A percentile compares a stretch with the other conserved stretches of the same genome.
Evolutionary conservation across 345 rosid genomes (phyloP).

Genomic region (Arabis hirsuta): DNA sequence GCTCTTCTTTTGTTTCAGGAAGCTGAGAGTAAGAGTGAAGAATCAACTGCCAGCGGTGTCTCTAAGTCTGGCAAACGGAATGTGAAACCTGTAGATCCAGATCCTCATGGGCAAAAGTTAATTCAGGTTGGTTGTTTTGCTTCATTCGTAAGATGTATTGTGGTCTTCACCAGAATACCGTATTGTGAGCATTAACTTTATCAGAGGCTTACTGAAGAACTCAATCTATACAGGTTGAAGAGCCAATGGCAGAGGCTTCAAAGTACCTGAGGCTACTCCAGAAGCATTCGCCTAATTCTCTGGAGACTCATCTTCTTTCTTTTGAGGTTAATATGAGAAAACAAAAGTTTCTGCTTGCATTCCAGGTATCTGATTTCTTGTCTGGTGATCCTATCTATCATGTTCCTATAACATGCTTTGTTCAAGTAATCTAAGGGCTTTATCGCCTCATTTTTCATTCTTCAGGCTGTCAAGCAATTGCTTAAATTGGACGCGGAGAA

Average conservation of each 20-base stretch:
- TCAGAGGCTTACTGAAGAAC: constrained; percentile 31
- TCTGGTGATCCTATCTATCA: constrained; percentile 15
- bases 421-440: constrained; percentile 10
- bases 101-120: constrained; percentile 90
- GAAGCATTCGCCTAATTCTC: constrained; percentile 74
- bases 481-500: constrained; percentile 81
- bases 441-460: neutral
- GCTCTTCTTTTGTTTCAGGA: constrained; percentile 58
- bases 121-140: constrained; percentile 66
- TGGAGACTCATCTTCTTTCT: constrained; percentile 94
- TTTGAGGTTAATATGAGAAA: constrained; percentile 96
- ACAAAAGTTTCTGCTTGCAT: constrained; percentile 85
- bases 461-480: constrained; percentile 89
- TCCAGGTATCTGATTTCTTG: constrained; percentile 64
- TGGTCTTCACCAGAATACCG: neutral
- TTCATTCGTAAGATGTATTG: constrained; percentile 16
- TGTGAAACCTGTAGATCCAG: constrained; percentile 92
- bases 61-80: constrained; percentile 89
- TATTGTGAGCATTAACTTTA: constrained; percentile 19
- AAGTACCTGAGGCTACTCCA: constrained; percentile 94
- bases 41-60: constrained; percentile 63
- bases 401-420: constrained; percentile 1
- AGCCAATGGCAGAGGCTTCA: constrained; percentile 87
- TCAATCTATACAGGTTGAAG: constrained; percentile 66
- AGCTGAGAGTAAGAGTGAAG: constrained; percentile 89